Evolutionary conservation across 2,329 filamentous ascomycete genomes (phyloP).

Genomic region (Aureobasidium sp.): DNA sequence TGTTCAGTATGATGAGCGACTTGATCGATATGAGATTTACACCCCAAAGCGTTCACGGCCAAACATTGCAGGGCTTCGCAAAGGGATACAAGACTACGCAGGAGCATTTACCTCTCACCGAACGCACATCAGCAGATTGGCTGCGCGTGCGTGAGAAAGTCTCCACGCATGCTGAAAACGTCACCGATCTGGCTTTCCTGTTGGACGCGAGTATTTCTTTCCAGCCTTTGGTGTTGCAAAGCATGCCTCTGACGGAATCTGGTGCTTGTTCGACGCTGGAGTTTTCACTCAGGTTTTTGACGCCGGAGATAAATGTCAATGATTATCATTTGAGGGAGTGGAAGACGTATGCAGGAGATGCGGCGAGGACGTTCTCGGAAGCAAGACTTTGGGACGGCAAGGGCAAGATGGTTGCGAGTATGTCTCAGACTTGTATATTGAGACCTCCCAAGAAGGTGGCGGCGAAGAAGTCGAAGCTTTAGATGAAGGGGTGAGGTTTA

Average conservation of each 20-base stretch:
- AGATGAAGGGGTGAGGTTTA: not conserved
- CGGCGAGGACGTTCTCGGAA: slow-evolving; percentile 39
- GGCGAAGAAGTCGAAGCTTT: not conserved
- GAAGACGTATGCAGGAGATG: slow-evolving; percentile 29
- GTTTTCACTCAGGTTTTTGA: slow-evolving; percentile 41
- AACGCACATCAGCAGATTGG: slow-evolving; percentile 37
- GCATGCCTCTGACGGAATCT: slow-evolving; percentile 37
- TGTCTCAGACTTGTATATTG: slow-evolving; percentile 40
- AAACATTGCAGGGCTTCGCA: slow-evolving; percentile 36
- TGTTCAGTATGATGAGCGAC: slow-evolving; percentile 24
- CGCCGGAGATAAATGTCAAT: slow-evolving; percentile 30
- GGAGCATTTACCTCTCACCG: slow-evolving; percentile 31
- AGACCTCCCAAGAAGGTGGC: slow-evolving; percentile 17
- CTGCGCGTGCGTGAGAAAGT: slow-evolving; percentile 22
- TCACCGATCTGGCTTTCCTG: slow-evolving; percentile 34
- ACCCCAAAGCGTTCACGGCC: slow-evolving; percentile 34
- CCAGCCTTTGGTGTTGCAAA: slow-evolving; percentile 34
- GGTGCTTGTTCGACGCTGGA: slow-evolving; percentile 41
- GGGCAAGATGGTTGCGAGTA: slow-evolving; percentile 38
- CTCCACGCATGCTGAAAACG: slow-evolving; percentile 24
- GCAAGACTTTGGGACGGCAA: slow-evolving; percentile 36
- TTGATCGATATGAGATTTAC: slow-evolving; percentile 32
- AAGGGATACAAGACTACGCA: slow-evolving; percentile 28
- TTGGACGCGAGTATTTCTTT: slow-evolving; percentile 40
- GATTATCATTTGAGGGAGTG: slow-evolving; percentile 39